Base-by-base conservation (phyloP, 2,329 filamentous ascomycete genomes). In the Fusarium marasasianum region DNA sequence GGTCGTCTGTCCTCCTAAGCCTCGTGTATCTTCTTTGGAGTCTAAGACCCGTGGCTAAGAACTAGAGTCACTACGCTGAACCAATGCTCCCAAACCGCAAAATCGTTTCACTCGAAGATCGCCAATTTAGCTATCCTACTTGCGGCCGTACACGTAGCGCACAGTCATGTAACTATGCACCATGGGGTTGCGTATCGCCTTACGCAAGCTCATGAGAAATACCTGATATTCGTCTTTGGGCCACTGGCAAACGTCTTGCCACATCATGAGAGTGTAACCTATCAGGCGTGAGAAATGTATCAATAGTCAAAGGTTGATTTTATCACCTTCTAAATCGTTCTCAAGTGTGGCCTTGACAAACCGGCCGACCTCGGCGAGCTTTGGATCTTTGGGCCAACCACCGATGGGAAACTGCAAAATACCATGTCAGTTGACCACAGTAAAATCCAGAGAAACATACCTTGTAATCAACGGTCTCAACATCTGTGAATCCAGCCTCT, bases 361-460 rank as follows among this genome's bases (percentile, higher is more conserved):
- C 4, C 38, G 60, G 0, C 53, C 60, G 0, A 63, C 44, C 14
- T 47, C 54, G 0, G 60, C 35, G 2, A 59, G n/a, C 2, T 48
- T 63, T 8, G 12, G 7, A 24, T 63, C 60, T 0, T 41, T 59
- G 1, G 60, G 60, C 60, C 60, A 63, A 1, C 33, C 18, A 0
- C 60, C 60, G 0, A 63, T 45, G 0, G 60, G 41, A 7, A 63
- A 63, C 60, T 63, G 6, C 10, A 35, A 24, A 6, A 11, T 1
- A 5, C 1, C 0, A 3, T n/a, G 0, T 41, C 1, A 59, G 41
- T 6, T 0, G 18, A 40, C 8, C 3, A 3, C 0, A 18, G 2
- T 6, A 4, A 17, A 18, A 0, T 40, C 1, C 2, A 6, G 7
- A 33, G 5, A 20, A 18, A 20, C 26, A 8, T n/a, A 48, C 60